Base-by-base conservation (phyloP, 2,329 filamentous ascomycete species). In the Cladophialophora chaetospira region DNA sequence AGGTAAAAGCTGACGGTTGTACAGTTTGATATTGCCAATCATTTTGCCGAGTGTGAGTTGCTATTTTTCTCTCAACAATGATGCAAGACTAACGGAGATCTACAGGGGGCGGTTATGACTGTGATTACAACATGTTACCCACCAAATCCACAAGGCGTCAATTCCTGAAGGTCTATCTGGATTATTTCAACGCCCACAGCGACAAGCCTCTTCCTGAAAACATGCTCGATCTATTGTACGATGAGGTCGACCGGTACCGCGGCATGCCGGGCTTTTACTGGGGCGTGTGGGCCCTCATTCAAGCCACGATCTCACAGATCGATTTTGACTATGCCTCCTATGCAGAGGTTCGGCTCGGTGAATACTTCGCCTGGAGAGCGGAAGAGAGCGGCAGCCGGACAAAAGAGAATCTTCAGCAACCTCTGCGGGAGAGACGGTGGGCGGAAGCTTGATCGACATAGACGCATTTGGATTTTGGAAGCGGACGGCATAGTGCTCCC, bases 31-130 rank as follows among this genome's bases (percentile, higher is more conserved):
- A 86, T 99, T 66, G 88, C 93, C 48, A 99, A 99, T 76, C 94
- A 99, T 78, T 96, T 99, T 71, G 91, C 94, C 45, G 94, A 99
- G 76, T 99, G n/a, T n/a, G n/a, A n/a, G n/a, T n/a, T n/a, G n/a
- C n/a, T n/a, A n/a, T n/a, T n/a, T n/a, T n/a, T n/a, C n/a, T n/a
- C n/a, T n/a, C n/a, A n/a, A n/a, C n/a, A n/a, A n/a, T n/a, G n/a
- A n/a, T n/a, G n/a, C n/a, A n/a, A n/a, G n/a, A n/a, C n/a, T n/a
- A n/a, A n/a, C n/a, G n/a, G n/a, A n/a, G n/a, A n/a, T n/a, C n/a
- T n/a, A n/a, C n/a, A n/a, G n/a, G 94, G 93, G 92, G 88, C 58
- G 94, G 94, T 55, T 97, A 97, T 69, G 91, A 96, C 67, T 99
- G 94, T 78, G 91, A 97, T 73, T 92, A 89, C 76, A 84, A 77